Percentiles rank a stretch among this genome's conserved stretches.
phyloP scores from a whole-genome alignment of 2,329 filamentous ascomycete species.

The Cadophora sp. region DNA sequence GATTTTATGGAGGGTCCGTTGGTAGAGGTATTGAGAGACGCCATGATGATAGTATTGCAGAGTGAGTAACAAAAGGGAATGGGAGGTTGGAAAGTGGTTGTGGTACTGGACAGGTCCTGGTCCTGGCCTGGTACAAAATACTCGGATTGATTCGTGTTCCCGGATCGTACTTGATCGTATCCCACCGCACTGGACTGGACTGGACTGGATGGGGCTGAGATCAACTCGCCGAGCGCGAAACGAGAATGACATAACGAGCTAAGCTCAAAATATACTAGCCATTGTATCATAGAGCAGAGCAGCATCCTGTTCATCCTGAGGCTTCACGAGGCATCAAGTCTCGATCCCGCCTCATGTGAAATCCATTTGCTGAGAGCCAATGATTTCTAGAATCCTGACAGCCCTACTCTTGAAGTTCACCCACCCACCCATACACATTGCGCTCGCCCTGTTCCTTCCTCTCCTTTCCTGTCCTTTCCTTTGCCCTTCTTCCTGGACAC shows the following conservation, averaged over 20 bases:
- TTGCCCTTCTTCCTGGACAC: slow-evolving; percentile 21
- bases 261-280: not conserved
- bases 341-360: not conserved
- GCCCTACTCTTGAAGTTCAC: slow-evolving; percentile 14
- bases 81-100: slow-evolving; percentile 14
- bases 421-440: slow-evolving; percentile 14
- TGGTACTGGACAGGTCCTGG: slow-evolving; percentile 13
- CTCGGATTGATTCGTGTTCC: slow-evolving; percentile 14
- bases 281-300: not conserved
- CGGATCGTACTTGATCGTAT: too few species aligned
- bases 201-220: not conserved
- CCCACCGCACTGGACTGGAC: not conserved
- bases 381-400: slow-evolving; percentile 6
- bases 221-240: slow-evolving; percentile 3
- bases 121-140: slow-evolving; percentile 10
- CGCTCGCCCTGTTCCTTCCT: slow-evolving; percentile 15
- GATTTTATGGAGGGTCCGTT: slow-evolving; percentile 86
- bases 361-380: slow-evolving; percentile 4
- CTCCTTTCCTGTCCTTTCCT: slow-evolving; percentile 6
- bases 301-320: not conserved
- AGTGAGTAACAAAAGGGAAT: slow-evolving; percentile 15
- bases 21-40: slow-evolving; percentile 79
- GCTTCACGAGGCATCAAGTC: not conserved
- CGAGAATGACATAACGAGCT: slow-evolving; percentile 1
- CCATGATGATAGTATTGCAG: slow-evolving; percentile 58